Base-by-base conservation (phyloP, 73 alveolate species). In the Tetrahymena elliotti region DNA sequence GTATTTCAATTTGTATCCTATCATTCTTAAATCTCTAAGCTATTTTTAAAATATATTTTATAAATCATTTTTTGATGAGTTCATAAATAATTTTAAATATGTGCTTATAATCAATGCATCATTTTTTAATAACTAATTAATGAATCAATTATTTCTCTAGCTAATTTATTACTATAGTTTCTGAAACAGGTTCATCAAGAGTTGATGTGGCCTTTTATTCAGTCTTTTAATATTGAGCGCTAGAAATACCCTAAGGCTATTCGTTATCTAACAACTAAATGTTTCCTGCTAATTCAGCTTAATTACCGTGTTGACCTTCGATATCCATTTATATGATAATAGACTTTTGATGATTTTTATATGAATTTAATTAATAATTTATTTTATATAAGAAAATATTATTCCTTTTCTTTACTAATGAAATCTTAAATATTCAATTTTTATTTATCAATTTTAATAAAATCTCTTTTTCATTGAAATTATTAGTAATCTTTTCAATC, bases 151-250 rank as follows among this genome's bases (percentile, higher is more conserved):
- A 5, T 68, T 68, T 68, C 36, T n/a, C 36, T 53, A 18, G 34
- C 88, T 27, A 68, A 68, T 47, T 24, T 22, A 96, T 96, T 97
- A 97, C 98, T 33, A 99, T 96, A 47, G 99, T 97, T 93, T 93
- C 98, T 84, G 98, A 93, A 52, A 98, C 98, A 52, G 99, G 99
- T 94, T 99, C 99, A 93, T 99, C 99, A 54, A 99, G 96, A 52
- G 99, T 94, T 24, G 88, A 68, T n/a, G 88, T 68, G 22, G 88
- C 38, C 88, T 68, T 68, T 68, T 68, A 68, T 68, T 68, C 34
- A 68, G 88, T 11, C 88, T 68, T 68, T 68, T n/a, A 68, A n/a
- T 68, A 68, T 68, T 68, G 6, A 68, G 88, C 38, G 36, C 88
- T 68, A 27, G 88, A 68, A 68, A 68, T 68, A 68, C 88, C 88